Base-by-base conservation (phyloP, 2,329 filamentous ascomycete species). In the Trichophyton equinum region DNA sequence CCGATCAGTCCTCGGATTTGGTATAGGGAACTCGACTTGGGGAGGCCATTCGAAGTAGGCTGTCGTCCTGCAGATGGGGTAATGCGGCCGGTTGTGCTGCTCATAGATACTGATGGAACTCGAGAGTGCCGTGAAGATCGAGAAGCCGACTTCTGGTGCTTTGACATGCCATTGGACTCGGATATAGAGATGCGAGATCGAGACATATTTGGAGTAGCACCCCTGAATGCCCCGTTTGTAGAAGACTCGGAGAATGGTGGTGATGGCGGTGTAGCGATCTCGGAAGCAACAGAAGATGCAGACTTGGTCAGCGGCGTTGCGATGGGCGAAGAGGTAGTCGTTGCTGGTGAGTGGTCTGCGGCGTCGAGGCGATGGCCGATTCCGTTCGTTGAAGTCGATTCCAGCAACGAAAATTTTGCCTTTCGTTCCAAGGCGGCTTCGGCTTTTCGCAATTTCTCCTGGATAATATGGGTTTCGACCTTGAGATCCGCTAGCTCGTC, bases 1-100 rank as follows among this genome's bases (percentile, higher is more conserved):
- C 90, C 91, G 62, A 95, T 96, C 65, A 99, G 85, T 33, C 87
- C 88, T 65, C 92, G 89, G 69, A 99, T 95, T 72, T 99, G 94
- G 66, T 88, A 88, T 57, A 99, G 83, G 1, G 94, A 97, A 64
- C 82, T 81, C 33, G 84, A 64, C 47, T 60, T 64, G 20, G 61
- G 61, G 9, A 63, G 60, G 64, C 62, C 59, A 60, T 62, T 62
- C 66, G 65, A 64, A 60, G 64, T 47, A 49, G 61, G 62, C 38
- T 71, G 72, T 38, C 75, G 73, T 58, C 73, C 71, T 25, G 71
- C 69, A 4, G 78, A 78, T 9, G 79, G 76, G 30, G 76, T 79
- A 15, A 75, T 72, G 53, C 76, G 75, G 15, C 75, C 74, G 13
- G 51, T 55, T 8, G 51, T 53, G 55, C 72, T 74, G 60, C 73